These are phyloP conservation scores for Diaporthe ampelina DNA, from an alignment of 2,329 filamentous ascomycete species.

Conservation along the genomic window DNA sequence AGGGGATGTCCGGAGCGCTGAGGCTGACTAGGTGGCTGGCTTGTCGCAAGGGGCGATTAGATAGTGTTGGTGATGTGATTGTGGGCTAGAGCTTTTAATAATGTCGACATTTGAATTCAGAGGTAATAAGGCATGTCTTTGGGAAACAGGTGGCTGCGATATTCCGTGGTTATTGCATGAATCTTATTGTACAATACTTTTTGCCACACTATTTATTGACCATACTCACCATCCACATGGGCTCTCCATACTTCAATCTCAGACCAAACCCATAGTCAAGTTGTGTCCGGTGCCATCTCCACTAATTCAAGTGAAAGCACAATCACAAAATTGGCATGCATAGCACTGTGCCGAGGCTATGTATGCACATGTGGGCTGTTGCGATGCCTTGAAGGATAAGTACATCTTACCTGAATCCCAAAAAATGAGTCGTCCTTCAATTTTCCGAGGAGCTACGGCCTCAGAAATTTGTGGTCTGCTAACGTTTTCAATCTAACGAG, in stretches of 20 bases:
- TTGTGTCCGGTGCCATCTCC: background rate
- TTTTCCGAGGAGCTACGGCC: too few relatives aligned
- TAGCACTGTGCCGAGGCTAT: background rate
- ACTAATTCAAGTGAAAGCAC: background rate
- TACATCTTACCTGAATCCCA: too few relatives aligned
- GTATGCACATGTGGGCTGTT: background rate
- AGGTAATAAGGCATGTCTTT: background rate
- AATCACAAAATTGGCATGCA: background rate
- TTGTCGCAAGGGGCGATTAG: slow-evolving; percentile 38
- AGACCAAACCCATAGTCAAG: background rate
- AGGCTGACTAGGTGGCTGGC: slow-evolving; percentile 60
- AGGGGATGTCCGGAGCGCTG: slow-evolving; percentile 54
- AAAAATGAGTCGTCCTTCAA: too few relatives aligned
- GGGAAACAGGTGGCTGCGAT: background rate
- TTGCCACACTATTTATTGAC: background rate
- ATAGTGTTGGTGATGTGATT: slow-evolving; percentile 20
- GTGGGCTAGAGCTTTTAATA: background rate
- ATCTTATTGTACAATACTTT: background rate
- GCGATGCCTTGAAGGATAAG: background rate
- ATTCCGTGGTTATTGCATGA: background rate
- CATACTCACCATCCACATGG: background rate
- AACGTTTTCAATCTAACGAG: too few relatives aligned
- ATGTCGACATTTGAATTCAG: background rate
- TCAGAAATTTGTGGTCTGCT: too few relatives aligned
- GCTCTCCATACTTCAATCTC: too few relatives aligned